Conservation (phyloP, 805 yeast species). For the Torulaspora franciscae region DNA sequence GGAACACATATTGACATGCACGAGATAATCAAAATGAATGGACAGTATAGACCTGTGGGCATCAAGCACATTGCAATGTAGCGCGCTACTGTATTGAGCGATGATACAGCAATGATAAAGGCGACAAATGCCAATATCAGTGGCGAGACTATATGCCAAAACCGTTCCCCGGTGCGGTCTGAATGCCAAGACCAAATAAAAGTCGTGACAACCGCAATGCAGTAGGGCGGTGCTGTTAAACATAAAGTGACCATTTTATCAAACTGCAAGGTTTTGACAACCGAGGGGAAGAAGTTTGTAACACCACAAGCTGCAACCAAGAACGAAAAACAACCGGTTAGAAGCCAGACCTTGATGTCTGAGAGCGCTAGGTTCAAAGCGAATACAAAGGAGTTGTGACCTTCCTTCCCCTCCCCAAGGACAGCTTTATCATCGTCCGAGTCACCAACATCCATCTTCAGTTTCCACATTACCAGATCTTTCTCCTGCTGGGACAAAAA, state of each 20-base stretch:
- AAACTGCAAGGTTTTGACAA: conserved; percentile 52
- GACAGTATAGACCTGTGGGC: conserved; percentile 52
- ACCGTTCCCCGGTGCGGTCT: conserved; percentile 51
- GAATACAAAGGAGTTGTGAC: conserved; percentile 33
- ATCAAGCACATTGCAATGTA: conserved; percentile 57
- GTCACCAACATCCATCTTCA: conserved; percentile 29
- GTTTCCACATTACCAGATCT: conserved; percentile 33
- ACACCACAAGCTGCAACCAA: conserved; percentile 58
- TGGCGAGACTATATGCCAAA: conserved; percentile 46
- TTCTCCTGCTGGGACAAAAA: conserved; percentile 44
- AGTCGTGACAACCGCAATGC: conserved; percentile 47
- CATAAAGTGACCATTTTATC: conserved; percentile 47
- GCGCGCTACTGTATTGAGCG: conserved; percentile 51
- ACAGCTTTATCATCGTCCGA: conserved; percentile 24
- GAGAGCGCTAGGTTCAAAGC: conserved; percentile 37
- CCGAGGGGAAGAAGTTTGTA: conserved; percentile 57
- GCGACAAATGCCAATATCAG: conserved; percentile 41
- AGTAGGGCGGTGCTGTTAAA: conserved; percentile 57
- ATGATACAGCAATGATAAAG: conserved; percentile 41
- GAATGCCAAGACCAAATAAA: conserved; percentile 53
- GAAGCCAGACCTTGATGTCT: conserved; percentile 46
- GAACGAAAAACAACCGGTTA: conserved; percentile 41
- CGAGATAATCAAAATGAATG: conserved; percentile 48
- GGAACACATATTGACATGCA: conserved; percentile 56
- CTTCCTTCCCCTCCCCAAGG: conserved; percentile 7